phyloP scores from a whole-genome alignment of 2,329 filamentous ascomycete genomes.

The Aspergillus sp. region DNA sequence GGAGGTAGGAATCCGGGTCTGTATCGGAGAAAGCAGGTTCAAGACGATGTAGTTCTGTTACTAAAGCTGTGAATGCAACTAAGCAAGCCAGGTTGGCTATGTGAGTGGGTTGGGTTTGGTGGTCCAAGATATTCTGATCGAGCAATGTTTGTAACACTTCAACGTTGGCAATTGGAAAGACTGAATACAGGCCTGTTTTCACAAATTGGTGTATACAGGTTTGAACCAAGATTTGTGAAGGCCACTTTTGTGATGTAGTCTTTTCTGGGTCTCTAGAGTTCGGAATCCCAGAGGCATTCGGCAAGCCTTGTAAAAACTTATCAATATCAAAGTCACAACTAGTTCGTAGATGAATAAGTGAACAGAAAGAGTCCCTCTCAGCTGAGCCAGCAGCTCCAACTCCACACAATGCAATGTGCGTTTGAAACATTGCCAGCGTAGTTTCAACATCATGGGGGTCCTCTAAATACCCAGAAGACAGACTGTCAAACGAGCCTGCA shows the following conservation, averaged over 20 bases:
- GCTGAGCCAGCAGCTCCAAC: constrained; percentile 18
- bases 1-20: constrained; percentile 24
- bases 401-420: constrained; percentile 22
- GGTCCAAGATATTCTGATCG: constrained; percentile 6
- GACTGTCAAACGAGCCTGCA: neutral
- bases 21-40: constrained; percentile 19
- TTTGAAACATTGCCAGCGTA: constrained; percentile 19
- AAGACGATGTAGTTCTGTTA: constrained; percentile 24
- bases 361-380: constrained; percentile 18
- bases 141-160: constrained; percentile 13
- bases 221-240: constrained; percentile 14
- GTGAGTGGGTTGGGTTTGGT: neutral
- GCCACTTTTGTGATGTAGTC: constrained; percentile 18
- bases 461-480: constrained; percentile 8
- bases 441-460: constrained; percentile 20
- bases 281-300: constrained; percentile 11
- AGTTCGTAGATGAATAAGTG: constrained; percentile 16
- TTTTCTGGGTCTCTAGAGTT: neutral
- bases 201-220: constrained; percentile 21
- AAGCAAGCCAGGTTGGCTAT: constrained; percentile 19
- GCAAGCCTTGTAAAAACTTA: constrained; percentile 15
- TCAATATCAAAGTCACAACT: constrained; percentile 21
- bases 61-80: constrained; percentile 23
- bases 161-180: constrained; percentile 24
- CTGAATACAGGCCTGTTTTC: constrained; percentile 22